Evolutionary conservation across 495 filamentous ascomycete species (phyloP).

Genomic region (Lentithecium fluviatile): DNA sequence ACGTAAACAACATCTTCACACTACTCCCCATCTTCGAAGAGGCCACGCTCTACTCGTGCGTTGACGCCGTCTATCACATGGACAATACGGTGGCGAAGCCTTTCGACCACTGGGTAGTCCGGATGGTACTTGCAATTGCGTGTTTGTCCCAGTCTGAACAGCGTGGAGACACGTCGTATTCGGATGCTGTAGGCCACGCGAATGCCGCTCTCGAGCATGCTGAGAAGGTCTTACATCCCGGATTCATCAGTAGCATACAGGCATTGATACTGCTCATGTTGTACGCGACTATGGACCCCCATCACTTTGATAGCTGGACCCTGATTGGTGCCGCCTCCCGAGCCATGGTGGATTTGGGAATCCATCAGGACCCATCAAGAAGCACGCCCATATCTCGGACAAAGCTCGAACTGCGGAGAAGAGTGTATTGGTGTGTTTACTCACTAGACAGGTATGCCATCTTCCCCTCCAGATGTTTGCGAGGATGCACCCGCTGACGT

Average conservation of each 20-base stretch:
- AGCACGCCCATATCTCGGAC: constrained; percentile 59
- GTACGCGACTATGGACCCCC: constrained; percentile 83
- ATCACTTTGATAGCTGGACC: constrained; percentile 88
- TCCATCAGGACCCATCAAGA: constrained; percentile 82
- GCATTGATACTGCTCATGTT: constrained; percentile 79
- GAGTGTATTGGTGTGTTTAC: constrained; percentile 84
- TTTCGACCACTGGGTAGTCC: constrained; percentile 79
- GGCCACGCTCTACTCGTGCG: constrained; percentile 67
- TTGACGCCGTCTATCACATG: constrained; percentile 74
- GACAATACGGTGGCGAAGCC: constrained; percentile 57
- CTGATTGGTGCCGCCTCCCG: constrained; percentile 83
- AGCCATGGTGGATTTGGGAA: constrained; percentile 79
- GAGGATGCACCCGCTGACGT: too few relatives aligned
- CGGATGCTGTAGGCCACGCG: constrained; percentile 64
- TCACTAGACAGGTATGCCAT: constrained; percentile 71
- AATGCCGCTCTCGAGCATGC: constrained; percentile 69
- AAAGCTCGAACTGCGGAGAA: constrained; percentile 70
- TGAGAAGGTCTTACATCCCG: constrained; percentile 77
- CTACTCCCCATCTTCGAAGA: constrained; percentile 80
- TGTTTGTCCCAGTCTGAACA: constrained; percentile 69
- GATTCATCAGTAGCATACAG: constrained; percentile 77
- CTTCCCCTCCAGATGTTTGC: neutral
- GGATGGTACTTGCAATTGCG: constrained; percentile 83
- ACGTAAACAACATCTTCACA: constrained; percentile 74
- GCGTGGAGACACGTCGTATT: constrained; percentile 61